These are phyloP conservation scores for Eucommia ulmoides DNA, from an alignment of 257 asterid genomes.

Conservation along the genomic window DNA sequence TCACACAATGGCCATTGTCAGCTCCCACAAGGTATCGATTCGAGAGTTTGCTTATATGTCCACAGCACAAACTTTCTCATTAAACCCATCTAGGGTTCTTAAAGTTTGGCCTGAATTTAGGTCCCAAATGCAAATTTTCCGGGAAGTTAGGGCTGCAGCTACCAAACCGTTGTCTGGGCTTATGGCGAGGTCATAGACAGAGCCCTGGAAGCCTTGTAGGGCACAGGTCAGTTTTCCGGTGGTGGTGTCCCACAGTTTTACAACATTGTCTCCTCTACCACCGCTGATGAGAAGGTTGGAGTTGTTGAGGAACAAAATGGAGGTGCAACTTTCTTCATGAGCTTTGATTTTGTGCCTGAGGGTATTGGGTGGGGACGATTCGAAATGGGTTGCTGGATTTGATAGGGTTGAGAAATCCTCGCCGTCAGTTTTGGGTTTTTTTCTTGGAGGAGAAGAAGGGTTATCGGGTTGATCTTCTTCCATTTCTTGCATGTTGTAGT, in stretches of 20 bases:
- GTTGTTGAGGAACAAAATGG: slow-evolving; percentile 49
- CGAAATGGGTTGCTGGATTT: too few relatives aligned
- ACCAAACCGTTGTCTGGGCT: slow-evolving; percentile 64
- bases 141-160: slow-evolving; percentile 77
- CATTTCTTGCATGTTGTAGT: too few relatives aligned
- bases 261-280: slow-evolving; percentile 77
- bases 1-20: slow-evolving; percentile 84
- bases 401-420: too few relatives aligned
- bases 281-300: slow-evolving; percentile 67
- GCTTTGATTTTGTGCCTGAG: slow-evolving; percentile 84
- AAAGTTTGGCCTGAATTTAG: slow-evolving; percentile 50
- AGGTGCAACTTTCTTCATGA: slow-evolving; percentile 79
- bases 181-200: slow-evolving; percentile 65
- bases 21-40: slow-evolving; percentile 67
- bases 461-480: too few relatives aligned
- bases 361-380: slow-evolving; percentile 56
- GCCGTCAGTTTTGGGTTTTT: too few relatives aligned
- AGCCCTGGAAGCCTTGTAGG: slow-evolving; percentile 68
- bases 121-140: slow-evolving; percentile 73
- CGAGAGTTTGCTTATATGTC: slow-evolving; percentile 71
- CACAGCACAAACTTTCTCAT: slow-evolving; percentile 86
- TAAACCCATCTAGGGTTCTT: slow-evolving; percentile 80
- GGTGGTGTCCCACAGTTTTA: slow-evolving; percentile 74
- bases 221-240: slow-evolving; percentile 38
- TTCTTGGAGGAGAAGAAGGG: too few relatives aligned